Evolutionary conservation across 352 stramenopile genomes (phyloP).

Genomic region (Pythium coloratum): DNA sequence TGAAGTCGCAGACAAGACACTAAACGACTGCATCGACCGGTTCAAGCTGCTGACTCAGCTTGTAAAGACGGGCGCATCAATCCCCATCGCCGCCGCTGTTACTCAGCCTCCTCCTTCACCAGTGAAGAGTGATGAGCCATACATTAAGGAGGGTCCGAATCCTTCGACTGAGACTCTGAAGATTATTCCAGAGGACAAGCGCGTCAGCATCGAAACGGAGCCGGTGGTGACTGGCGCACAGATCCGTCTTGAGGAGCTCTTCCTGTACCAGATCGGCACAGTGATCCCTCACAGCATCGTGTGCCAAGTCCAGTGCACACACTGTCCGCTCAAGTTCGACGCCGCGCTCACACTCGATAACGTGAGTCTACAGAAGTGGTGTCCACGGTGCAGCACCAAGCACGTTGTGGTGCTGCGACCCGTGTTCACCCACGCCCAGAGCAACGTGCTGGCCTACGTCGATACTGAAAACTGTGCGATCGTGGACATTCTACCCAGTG

Average conservation of each 20-base stretch:
- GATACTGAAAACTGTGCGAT: conserved; percentile 74
- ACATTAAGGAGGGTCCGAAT: conserved; percentile 29
- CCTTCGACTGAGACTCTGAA: too few relatives aligned
- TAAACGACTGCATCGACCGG: conserved; percentile 85
- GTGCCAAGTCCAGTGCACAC: conserved; percentile 66
- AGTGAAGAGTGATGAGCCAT: not conserved
- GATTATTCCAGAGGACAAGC: conserved; percentile 48
- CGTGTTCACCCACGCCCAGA: conserved; percentile 69
- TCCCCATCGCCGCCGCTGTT: conserved; percentile 12
- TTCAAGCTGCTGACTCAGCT: conserved; percentile 66
- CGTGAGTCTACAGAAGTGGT: conserved; percentile 68
- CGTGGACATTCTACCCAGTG: conserved; percentile 65
- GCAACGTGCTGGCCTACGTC: conserved; percentile 63
- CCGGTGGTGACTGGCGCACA: conserved; percentile 50
- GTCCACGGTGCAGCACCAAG: conserved; percentile 71
- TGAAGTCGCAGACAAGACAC: conserved; percentile 58
- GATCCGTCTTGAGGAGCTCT: conserved; percentile 66
- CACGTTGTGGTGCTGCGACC: conserved; percentile 67
- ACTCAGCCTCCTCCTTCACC: conserved; percentile 6
- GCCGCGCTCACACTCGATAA: conserved; percentile 47
- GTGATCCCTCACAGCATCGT: conserved; percentile 60
- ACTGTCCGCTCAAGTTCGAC: conserved; percentile 80
- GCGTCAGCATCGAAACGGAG: conserved; percentile 57
- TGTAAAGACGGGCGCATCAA: conserved; percentile 32
- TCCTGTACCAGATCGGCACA: conserved; percentile 80